phyloP scores from a whole-genome alignment of 2,329 filamentous ascomycete genomes.

The Xylariaceae sp. region DNA sequence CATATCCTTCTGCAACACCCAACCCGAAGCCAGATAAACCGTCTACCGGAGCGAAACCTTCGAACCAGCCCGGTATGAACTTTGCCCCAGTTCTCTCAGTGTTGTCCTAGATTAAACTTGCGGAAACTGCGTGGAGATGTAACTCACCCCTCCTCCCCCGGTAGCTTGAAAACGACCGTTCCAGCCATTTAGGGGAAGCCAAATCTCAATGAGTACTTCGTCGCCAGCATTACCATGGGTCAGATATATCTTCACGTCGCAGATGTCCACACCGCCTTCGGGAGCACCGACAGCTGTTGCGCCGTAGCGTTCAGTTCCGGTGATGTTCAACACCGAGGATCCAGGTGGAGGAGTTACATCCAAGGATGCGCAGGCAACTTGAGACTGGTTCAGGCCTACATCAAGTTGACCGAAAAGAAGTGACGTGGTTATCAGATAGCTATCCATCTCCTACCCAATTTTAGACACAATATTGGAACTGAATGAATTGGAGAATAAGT shows the following conservation, averaged over 20 bases:
- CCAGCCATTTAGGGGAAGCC: slow-evolving; percentile 22
- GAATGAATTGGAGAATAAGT: not conserved
- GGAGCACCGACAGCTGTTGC: slow-evolving; percentile 15
- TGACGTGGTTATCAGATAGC: not conserved
- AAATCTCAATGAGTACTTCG: not conserved
- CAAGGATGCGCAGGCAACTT: slow-evolving; percentile 13
- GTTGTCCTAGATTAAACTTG: not conserved
- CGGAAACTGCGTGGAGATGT: not conserved
- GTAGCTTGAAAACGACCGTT: slow-evolving; percentile 35
- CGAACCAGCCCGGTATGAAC: slow-evolving; percentile 13
- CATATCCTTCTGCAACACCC: slow-evolving; percentile 23
- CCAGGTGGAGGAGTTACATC: slow-evolving; percentile 16
- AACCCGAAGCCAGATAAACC: slow-evolving; percentile 12
- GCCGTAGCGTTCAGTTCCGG: slow-evolving; percentile 20
- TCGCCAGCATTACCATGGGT: slow-evolving; percentile 22
- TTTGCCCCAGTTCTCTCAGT: not conserved
- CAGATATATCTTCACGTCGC: slow-evolving; percentile 23
- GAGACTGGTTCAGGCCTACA: not conserved
- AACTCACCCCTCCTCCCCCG: slow-evolving; percentile 35
- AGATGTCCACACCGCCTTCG: slow-evolving; percentile 17
- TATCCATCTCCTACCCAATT: not conserved
- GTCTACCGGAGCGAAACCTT: not conserved
- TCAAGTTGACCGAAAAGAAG: not conserved
- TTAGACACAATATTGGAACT: not conserved
- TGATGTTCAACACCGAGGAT: slow-evolving; percentile 18